Conservation (phyloP, 169 alveolate species). For the Perkinsus marinus region DNA sequence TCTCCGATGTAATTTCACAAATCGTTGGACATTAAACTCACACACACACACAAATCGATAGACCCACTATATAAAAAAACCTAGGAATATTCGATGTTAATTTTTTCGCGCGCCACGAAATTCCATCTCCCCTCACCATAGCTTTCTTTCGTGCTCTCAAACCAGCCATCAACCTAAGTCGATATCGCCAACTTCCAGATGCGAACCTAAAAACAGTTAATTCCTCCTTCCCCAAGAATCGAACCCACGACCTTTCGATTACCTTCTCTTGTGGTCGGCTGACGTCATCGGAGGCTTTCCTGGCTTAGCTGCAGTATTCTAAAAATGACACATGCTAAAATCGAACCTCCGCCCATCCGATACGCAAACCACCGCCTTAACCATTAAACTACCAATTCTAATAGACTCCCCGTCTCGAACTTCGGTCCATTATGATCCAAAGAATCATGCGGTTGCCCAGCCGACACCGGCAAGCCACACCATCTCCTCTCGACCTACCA, state of each 20-base stretch:
- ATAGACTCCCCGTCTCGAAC: neutral
- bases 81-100: too few relatives aligned
- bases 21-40: too few relatives aligned
- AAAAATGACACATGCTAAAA: neutral
- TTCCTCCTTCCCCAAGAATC: neutral
- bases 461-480: neutral
- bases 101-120: neutral
- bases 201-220: neutral
- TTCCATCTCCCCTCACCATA: neutral
- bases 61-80: neutral
- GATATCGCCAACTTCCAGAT: neutral
- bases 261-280: neutral
- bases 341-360: neutral
- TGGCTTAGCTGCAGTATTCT: neutral
- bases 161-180: neutral
- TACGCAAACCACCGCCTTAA: neutral
- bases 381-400: neutral
- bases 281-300: neutral
- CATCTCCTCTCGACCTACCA: neutral
- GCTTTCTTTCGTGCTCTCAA: neutral
- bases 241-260: neutral
- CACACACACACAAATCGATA: too few relatives aligned
- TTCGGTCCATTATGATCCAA: neutral
- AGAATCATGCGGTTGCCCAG: neutral
- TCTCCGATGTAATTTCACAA: too few relatives aligned